Conservation (phyloP, 2,329 filamentous ascomycete genomes). For the Phyllosticta paracitricarpa region DNA sequence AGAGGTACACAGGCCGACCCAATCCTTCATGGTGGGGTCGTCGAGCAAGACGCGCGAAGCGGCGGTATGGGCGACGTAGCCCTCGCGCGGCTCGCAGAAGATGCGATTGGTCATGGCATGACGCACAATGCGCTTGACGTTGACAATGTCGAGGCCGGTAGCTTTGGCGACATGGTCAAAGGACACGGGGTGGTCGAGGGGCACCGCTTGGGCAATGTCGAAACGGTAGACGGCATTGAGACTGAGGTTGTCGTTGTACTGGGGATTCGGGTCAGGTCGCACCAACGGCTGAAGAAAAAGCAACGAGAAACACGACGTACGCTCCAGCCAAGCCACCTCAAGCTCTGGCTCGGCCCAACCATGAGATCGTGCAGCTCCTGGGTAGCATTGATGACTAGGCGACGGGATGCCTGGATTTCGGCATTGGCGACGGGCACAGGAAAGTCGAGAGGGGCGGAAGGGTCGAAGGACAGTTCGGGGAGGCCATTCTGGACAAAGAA, state of each 20-base stretch:
- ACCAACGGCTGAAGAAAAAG: conserved; percentile 1
- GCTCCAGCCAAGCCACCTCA: conserved; percentile 16
- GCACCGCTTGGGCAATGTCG: conserved; percentile 12
- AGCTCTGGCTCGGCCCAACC: conserved; percentile 14
- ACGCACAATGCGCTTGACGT: conserved; percentile 29
- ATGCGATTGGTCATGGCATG: conserved; percentile 31
- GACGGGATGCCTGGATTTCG: conserved; percentile 14
- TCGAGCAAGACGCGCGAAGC: conserved; percentile 13
- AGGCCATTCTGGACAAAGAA: conserved; percentile 11
- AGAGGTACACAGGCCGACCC: conserved; percentile 11
- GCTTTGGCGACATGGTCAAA: conserved; percentile 8
- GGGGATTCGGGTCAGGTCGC: conserved; percentile 1
- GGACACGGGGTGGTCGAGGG: conserved; percentile 10
- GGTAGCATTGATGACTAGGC: conserved; percentile 15
- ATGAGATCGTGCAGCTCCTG: conserved; percentile 16
- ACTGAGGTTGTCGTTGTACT: conserved; percentile 14
- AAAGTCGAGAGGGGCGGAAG: conserved; percentile 13
- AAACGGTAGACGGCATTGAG: conserved; percentile 14
- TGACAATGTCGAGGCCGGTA: conserved; percentile 7
- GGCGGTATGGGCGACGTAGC: conserved; percentile 32
- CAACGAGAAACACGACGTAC: conserved; percentile 10
- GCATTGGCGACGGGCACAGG: conserved; percentile 11
- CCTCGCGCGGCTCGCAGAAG: conserved; percentile 31
- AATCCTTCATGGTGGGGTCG: conserved; percentile 12
- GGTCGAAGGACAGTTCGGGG: conserved; percentile 12